Evolutionary conservation across 129 eudicot genomes (phyloP), one percentile per base, ranked within the genome.

Genomic region (Calendula officinalis): DNA sequence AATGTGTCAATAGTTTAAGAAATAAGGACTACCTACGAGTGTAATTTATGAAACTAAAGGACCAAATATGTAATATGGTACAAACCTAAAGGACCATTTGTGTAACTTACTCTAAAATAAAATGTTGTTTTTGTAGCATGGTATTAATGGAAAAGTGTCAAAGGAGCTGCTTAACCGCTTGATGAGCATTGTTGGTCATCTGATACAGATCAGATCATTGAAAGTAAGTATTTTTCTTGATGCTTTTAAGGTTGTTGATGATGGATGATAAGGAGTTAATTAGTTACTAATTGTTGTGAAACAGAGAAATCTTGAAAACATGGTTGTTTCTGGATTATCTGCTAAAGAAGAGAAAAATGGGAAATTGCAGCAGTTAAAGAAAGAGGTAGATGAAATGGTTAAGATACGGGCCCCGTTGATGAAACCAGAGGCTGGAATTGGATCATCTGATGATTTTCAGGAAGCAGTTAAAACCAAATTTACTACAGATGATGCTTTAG

Each of bases 111-210:
- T 22, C 30, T 22, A 22, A 22, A 22, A 22, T 22, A 22, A 22
- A 22, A 22, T 22, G 30, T 22, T 22, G 12, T 33, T 50, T 41
- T 84, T 70, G 78, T 87, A 94, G 99, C 92, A 94, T 55, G 71
- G 85, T 42, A 71, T 85, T 79, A 74, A 83, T 79, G 97, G 99
- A 48, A 86, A 83, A 71, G 66, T 88, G 51, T 73, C 99, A n/a
- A 80, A 78, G 78, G 99, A 94, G 62, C 50, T 94, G 45, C 75
- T 86, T 66, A 82, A 69, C 68, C 95, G 99, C 64, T 79, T 94
- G 62, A 88, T 85, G 95, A 84, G 95, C 77, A 94, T 94, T 62
- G 79, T 94, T 60, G 99, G 99, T 53, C 99, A 94, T 79, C 59
- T 94, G 82, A 78, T 86, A 81, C 96, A 94, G 61, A 78, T 94